Percentiles rank a stretch among this genome's conserved stretches.
Evolutionary conservation across 2,329 filamentous ascomycete genomes (phyloP).

Genomic region (Fusarium dimerum): DNA sequence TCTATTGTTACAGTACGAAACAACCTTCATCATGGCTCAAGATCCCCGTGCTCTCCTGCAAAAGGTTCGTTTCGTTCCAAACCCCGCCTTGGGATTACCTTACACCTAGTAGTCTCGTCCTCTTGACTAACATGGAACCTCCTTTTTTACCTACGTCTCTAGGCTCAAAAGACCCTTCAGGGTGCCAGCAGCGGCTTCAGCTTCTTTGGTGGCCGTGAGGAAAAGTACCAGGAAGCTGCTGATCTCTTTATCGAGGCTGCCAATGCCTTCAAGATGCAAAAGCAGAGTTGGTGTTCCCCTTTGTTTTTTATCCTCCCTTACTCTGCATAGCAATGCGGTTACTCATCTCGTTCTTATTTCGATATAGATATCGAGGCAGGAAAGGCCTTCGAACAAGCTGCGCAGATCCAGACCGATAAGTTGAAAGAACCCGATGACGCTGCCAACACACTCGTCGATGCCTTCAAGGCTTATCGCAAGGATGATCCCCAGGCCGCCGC

Average conservation of each 20-base stretch:
- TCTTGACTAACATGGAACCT: too few species aligned
- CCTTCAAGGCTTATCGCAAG: conserved; percentile 93
- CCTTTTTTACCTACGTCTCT: conserved; percentile 7
- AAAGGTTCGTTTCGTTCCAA: conserved; percentile 55
- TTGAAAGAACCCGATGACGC: conserved; percentile 92
- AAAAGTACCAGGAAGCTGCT: conserved; percentile 88
- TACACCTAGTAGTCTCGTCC: too few species aligned
- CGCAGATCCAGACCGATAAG: conserved; percentile 75
- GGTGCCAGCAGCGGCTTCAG: conserved; percentile 80
- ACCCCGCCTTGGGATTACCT: conserved; percentile 17
- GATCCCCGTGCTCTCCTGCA: conserved; percentile 78
- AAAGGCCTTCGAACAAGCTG: conserved; percentile 81
- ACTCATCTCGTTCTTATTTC: background rate
- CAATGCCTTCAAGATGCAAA: conserved; percentile 88
- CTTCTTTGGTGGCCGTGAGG: conserved; percentile 82
- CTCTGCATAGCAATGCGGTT: conserved; percentile 5
- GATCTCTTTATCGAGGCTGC: conserved; percentile 86
- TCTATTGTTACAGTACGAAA: conserved; percentile 5
- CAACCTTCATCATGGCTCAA: conserved; percentile 59
- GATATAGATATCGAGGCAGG: conserved; percentile 77
- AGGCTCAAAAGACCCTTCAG: conserved; percentile 85
- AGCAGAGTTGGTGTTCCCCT: conserved; percentile 61
- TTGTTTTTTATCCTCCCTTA: conserved; percentile 4
- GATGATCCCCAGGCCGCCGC: conserved; percentile 81
- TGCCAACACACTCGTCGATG: conserved; percentile 83